These are phyloP conservation scores for Mycena maculata DNA, from an alignment of 768 basidiomycete genomes.

Conservation along the genomic window DNA sequence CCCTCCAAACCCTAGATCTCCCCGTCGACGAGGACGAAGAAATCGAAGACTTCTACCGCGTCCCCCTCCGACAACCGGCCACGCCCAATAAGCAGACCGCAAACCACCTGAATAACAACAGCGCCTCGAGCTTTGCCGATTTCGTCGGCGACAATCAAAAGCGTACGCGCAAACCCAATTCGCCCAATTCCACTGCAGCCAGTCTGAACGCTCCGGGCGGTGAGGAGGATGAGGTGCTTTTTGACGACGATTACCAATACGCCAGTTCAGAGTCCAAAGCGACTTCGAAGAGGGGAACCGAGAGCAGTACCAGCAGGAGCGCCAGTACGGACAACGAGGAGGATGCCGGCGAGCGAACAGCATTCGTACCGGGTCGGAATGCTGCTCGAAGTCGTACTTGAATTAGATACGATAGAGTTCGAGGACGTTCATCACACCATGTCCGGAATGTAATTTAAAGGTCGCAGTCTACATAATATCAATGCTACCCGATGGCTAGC, in stretches of 20 bases:
- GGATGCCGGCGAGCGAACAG: conserved; percentile 3
- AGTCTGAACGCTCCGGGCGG: neutral
- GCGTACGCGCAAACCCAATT: conserved; percentile 8
- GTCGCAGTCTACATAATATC: neutral
- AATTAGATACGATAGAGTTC: neutral
- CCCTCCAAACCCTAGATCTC: conserved; percentile 51
- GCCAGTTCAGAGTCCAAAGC: conserved; percentile 32
- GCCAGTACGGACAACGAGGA: conserved; percentile 27
- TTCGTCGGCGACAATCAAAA: conserved; percentile 21
- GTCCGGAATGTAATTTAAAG: conserved; percentile 11
- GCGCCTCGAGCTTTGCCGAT: conserved; percentile 17
- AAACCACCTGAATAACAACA: conserved; percentile 7
- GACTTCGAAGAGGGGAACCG: conserved; percentile 32
- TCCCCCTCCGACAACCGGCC: conserved; percentile 59
- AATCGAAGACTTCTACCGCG: conserved; percentile 74
- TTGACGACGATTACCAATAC: conserved; percentile 34
- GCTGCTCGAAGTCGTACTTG: neutral
- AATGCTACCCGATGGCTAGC: neutral
- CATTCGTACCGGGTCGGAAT: neutral
- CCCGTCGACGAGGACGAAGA: conserved; percentile 71
- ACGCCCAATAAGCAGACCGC: conserved; percentile 3
- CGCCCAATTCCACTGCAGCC: conserved; percentile 16
- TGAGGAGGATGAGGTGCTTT: conserved; percentile 32
- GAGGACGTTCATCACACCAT: too few relatives aligned
- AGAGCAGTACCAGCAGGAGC: conserved; percentile 31